Base-by-base conservation (phyloP, 1,284 basidiomycete species). In the Ustilago shanxiensis region DNA sequence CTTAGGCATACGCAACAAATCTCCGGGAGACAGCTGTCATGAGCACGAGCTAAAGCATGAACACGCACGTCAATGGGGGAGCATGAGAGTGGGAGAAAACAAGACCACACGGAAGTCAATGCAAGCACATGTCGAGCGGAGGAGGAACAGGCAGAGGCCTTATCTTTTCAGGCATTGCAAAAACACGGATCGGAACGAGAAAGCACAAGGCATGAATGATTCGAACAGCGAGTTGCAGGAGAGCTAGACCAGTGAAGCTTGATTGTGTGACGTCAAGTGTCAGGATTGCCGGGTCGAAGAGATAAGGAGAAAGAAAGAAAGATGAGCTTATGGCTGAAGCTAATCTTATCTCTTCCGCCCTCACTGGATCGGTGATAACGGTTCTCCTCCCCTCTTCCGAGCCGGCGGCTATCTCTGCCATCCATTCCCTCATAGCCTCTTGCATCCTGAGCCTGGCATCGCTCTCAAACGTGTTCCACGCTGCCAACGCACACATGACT, bases 1-100 rank as follows among this genome's bases (percentile, higher is more conserved):
- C 22, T 45, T 45, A 57, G 55, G 47, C 41, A 22, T 57, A 57
- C 55, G 44, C 55, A 57, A 57, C n/a, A n/a, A 57, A 14, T 47
- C 55, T 57, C 55, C 55, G 55, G n/a, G n/a, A n/a, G 47, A 6
- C 14, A 33, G 50, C 50, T 52, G 29, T 33, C 50, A 33, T 52
- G 29, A 18, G 50, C 50, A 52, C 24, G 29, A 52, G 29, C 29
- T 14, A 20, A 18, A 52, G 47, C 47, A 28, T 49, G n/a, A 16
- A 16, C 49, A 51, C 31, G 29, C 49, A 29, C 29, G 29, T 31
- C 50, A 31, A 29, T 31, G n/a, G n/a, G n/a, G n/a, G n/a, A n/a
- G 41, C 41, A 44, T 44, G 11, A 44, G 24, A 49, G 47, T 26
- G 45, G 26, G 45, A 5, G n/a, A 6, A 49, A 3, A 24, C 22